These are phyloP conservation scores for Umbelopsis isabellina DNA, from an alignment of 192 early-diverging fungal genomes.

Conservation along the genomic window DNA sequence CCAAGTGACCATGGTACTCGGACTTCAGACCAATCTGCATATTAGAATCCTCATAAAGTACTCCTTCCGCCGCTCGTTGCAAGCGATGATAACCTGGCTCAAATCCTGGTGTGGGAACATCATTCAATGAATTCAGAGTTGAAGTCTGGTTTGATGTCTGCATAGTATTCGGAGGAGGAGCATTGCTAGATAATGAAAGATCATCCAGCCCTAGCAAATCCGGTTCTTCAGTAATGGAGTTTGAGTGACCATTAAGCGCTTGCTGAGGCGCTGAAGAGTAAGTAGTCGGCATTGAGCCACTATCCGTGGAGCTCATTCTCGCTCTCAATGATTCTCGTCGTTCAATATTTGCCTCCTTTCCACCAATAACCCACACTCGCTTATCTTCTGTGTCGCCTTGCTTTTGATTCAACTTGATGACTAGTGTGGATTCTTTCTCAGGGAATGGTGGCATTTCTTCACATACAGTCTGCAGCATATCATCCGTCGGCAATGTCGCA, in stretches of 20 bases:
- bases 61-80: conserved; percentile 77
- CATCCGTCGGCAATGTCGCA: conserved; percentile 80
- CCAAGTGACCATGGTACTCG: conserved; percentile 90
- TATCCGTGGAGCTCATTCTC: conserved; percentile 34
- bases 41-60: conserved; percentile 88
- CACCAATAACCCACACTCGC: conserved; percentile 92
- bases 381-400: conserved; percentile 93
- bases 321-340: conserved; percentile 45
- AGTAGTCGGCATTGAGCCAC: background rate
- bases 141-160: background rate
- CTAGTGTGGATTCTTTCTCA: conserved; percentile 88
- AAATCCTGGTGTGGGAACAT: conserved; percentile 48
- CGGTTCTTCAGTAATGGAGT: conserved; percentile 17
- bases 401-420: conserved; percentile 82
- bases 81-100: conserved; percentile 63
- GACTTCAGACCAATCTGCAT: conserved; percentile 92
- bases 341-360: conserved; percentile 77
- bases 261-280: background rate
- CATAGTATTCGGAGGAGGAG: background rate
- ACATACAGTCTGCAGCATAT: conserved; percentile 88
- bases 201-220: conserved; percentile 43
- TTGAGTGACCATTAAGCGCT: background rate
- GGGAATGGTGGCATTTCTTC: conserved; percentile 99
- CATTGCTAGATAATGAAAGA: conserved; percentile 16
- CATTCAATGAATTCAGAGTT: background rate